Base-by-base conservation (phyloP, 306 rosid species). In the Myrica gale region DNA sequence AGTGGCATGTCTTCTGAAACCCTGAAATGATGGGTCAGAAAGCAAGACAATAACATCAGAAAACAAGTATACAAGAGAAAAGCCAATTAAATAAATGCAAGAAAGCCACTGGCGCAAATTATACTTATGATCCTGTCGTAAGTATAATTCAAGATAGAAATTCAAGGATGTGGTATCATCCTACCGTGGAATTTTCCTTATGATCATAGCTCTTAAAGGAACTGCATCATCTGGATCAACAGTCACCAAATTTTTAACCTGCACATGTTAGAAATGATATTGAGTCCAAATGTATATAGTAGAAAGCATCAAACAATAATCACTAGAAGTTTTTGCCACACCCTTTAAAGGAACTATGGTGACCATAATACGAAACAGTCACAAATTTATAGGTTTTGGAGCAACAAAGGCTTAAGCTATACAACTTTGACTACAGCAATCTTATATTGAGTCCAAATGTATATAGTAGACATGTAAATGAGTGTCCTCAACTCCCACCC, bases 1-100 rank as follows among this genome's bases (percentile, higher is more conserved):
- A 95, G 83, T 74, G 99, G 99, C 96, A 95, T 90, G 82, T 90
- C 87, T 83, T 95, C 99, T 32, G 96, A 87, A 87, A 95, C 99
- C 84, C 97, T 95, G 52, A 90, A 73, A 83, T 21, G 54, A 83
- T 41, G 80, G 54, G 75, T 74, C 62, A 69, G 53, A 76, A 70
- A 39, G 60, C 47, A 47, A 68, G 55, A 78, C 62, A 51, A 68
- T 77, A 61, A 17, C 43, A 78, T 41, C 65, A 70, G 52, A 51
- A 79, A 16, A 53, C 68, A 32, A 57, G 57, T 42, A 56, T 13
- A 50, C 67, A 69, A 60, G 39, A 41, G 32, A 57, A 4, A 62
- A 79, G 53, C 69, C 32, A 74, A 76, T 68, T 72, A 32, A 61
- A 26, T 53, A 71, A 63, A 37, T 71, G 66, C 54, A 50, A 65